phyloP scores from a whole-genome alignment of 805 yeast genomes.

The Candida piceae region DNA sequence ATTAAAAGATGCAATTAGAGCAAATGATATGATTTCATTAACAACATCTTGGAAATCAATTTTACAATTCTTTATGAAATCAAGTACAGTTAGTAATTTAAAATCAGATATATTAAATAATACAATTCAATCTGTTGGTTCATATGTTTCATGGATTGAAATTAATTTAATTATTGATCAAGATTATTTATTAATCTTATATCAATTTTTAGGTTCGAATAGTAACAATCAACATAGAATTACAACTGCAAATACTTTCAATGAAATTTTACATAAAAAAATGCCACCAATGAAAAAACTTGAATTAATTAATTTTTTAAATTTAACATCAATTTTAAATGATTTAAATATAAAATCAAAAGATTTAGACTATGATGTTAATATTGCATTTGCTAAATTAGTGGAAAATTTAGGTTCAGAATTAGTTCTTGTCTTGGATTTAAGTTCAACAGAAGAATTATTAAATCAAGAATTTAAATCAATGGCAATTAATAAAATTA shows the following conservation, averaged over 20 bases:
- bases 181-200: slow-evolving; percentile 52
- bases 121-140: slow-evolving; percentile 66
- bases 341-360: slow-evolving; percentile 35
- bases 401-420: slow-evolving; percentile 73
- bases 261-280: slow-evolving; percentile 51
- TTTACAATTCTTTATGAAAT: slow-evolving; percentile 33
- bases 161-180: slow-evolving; percentile 64
- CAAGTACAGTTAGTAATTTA: slow-evolving; percentile 19
- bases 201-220: slow-evolving; percentile 45
- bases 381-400: slow-evolving; percentile 69
- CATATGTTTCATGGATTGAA: slow-evolving; percentile 91
- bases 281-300: slow-evolving; percentile 54
- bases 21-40: slow-evolving; percentile 63
- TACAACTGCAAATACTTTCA: slow-evolving; percentile 51
- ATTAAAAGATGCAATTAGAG: slow-evolving; percentile 79
- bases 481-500: slow-evolving; percentile 40
- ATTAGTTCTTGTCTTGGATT: slow-evolving; percentile 62
- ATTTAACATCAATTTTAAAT: slow-evolving; percentile 52
- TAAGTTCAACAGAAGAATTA: slow-evolving; percentile 31
- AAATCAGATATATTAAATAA: slow-evolving; percentile 47
- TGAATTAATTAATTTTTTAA: slow-evolving; percentile 62
- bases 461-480: slow-evolving; percentile 35
- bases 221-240: slow-evolving; percentile 41
- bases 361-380: slow-evolving; percentile 56
- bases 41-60: slow-evolving; percentile 65